These are phyloP conservation scores for Blastocrithidia nonstop DNA, from an alignment of 208 protist genomes.

Conservation along the genomic window DNA sequence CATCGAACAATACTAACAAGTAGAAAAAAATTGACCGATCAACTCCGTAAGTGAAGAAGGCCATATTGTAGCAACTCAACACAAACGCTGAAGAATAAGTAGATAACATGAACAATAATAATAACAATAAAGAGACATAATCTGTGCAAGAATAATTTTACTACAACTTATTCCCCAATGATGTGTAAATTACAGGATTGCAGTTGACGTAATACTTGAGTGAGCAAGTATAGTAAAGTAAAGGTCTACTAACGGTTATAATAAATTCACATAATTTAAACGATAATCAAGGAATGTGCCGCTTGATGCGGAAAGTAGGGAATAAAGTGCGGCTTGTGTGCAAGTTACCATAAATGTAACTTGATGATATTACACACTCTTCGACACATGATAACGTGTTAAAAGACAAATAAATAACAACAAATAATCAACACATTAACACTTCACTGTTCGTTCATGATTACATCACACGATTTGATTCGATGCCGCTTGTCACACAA, in stretches of 20 bases:
- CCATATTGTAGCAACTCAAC: neutral
- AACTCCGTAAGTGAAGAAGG: no score
- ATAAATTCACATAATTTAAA: constrained; percentile 49
- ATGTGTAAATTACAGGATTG: constrained; percentile 39
- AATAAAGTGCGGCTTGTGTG: no score
- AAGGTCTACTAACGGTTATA: constrained; percentile 25
- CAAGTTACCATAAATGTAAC: no score
- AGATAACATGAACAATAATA: neutral
- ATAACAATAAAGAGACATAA: neutral
- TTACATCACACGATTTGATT: no score
- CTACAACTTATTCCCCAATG: constrained; percentile 53
- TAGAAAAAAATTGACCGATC: no score
- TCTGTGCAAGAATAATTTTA: no score
- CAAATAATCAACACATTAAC: no score
- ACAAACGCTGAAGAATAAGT: neutral
- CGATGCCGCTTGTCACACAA: no score
- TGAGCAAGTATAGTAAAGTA: constrained; percentile 27
- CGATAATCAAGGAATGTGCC: constrained; percentile 24
- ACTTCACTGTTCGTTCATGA: no score
- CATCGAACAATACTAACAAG: constrained; percentile 2
- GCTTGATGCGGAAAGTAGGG: constrained; percentile 29
- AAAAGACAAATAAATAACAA: no score
- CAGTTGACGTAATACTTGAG: constrained; percentile 58
- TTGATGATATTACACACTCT: no score
- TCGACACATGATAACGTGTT: no score